Evolutionary conservation across 306 rosid genomes (phyloP).

Genomic region (Quercus dentata): DNA sequence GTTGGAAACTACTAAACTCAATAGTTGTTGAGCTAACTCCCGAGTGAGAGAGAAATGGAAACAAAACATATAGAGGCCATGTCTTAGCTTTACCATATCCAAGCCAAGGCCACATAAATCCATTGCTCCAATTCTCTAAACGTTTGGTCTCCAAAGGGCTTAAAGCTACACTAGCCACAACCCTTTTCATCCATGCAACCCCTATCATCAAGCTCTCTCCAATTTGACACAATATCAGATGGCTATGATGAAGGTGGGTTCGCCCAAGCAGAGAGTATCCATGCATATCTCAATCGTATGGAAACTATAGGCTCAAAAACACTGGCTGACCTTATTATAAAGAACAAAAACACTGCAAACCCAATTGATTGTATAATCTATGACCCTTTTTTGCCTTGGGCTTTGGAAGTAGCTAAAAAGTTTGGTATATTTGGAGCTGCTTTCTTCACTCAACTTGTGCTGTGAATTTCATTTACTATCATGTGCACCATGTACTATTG

Average conservation of each 20-base stretch:
- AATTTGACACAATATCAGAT: slow-evolving; percentile 61
- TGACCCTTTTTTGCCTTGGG: slow-evolving; percentile 52
- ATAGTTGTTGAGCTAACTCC: no score
- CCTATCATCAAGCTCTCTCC: slow-evolving; percentile 17
- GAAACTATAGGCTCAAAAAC: slow-evolving; percentile 35
- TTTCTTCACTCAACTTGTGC: slow-evolving; percentile 60
- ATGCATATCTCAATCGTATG: slow-evolving; percentile 36
- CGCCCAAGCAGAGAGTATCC: slow-evolving; percentile 20
- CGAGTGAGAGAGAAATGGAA: no score
- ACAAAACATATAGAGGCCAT: slow-evolving; percentile 6
- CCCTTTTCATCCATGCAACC: slow-evolving; percentile 46
- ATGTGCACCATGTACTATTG: slow-evolving; percentile 33
- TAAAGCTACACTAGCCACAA: slow-evolving; percentile 39
- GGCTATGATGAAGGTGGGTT: slow-evolving; percentile 66
- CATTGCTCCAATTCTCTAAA: slow-evolving; percentile 47
- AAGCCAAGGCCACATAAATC: slow-evolving; percentile 59
- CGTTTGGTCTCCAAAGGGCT: slow-evolving; percentile 33
- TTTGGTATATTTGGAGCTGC: slow-evolving; percentile 42
- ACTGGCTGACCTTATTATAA: slow-evolving; percentile 40
- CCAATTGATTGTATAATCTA: slow-evolving; percentile 48
- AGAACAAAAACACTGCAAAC: slow-evolving; percentile 18
- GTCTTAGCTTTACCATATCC: slow-evolving; percentile 50
- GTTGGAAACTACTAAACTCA: no score
- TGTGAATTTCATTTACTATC: slow-evolving; percentile 38
- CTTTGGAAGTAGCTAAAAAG: slow-evolving; percentile 47